These are phyloP conservation scores for Leucosporidium yakuticum DNA, from an alignment of 768 basidiomycete species.

Conservation along the genomic window DNA sequence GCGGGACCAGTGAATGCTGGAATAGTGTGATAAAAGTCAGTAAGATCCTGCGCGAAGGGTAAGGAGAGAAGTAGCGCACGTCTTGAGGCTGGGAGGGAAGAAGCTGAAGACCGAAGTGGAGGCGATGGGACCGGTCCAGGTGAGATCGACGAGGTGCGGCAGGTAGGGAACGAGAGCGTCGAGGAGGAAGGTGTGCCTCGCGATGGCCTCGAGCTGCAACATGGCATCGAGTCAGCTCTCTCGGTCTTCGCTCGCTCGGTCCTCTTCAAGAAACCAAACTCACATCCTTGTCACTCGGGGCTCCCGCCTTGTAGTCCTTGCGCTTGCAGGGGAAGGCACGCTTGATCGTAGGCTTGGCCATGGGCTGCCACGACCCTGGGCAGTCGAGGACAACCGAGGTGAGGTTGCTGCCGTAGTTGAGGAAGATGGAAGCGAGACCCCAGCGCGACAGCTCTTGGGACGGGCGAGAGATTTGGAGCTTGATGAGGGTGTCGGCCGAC, in stretches of 20 bases:
- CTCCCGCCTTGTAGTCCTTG: slow-evolving; percentile 20
- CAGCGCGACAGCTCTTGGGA: slow-evolving; percentile 2
- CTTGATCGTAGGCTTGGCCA: background rate
- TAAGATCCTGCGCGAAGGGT: background rate
- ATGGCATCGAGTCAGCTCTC: background rate
- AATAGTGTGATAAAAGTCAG: too few species aligned
- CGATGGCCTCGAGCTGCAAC: background rate
- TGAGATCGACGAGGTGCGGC: slow-evolving; percentile 11
- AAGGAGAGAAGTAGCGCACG: background rate
- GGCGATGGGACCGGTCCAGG: slow-evolving; percentile 20
- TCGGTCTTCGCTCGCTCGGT: background rate
- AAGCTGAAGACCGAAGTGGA: slow-evolving; percentile 9
- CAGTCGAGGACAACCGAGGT: slow-evolving; percentile 14
- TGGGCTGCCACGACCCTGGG: slow-evolving; percentile 7
- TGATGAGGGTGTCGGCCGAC: slow-evolving; percentile 14
- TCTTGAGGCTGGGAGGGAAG: slow-evolving; percentile 16
- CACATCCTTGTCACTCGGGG: slow-evolving; percentile 2
- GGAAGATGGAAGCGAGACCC: slow-evolving; percentile 7
- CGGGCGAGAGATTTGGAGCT: background rate
- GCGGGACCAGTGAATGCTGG: slow-evolving; percentile 13
- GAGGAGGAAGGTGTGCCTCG: background rate
- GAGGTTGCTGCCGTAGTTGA: slow-evolving; percentile 18
- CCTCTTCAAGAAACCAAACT: background rate
- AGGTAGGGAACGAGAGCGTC: slow-evolving; percentile 22
- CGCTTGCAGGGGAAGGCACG: slow-evolving; percentile 4